A percentile compares a stretch with the other conserved stretches of the same genome.
These are phyloP conservation scores for Calonectria hongkongensis DNA, from an alignment of 2,329 filamentous ascomycete species.

Conservation along the genomic window DNA sequence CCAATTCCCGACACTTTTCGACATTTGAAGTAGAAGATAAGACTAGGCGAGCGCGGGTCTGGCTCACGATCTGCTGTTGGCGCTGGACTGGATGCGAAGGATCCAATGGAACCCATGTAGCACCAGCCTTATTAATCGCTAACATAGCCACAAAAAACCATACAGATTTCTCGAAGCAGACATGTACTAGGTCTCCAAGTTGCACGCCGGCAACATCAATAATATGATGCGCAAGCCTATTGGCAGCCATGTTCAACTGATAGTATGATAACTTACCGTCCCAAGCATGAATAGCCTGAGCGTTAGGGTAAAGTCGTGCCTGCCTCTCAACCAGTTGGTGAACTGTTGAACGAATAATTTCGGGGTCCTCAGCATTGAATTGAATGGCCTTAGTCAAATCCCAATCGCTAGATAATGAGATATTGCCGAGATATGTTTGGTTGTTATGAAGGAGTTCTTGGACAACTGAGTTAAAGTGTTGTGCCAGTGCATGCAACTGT, in stretches of 20 bases:
- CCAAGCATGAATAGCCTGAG: slow-evolving; percentile 7
- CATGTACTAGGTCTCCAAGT: slow-evolving; percentile 9
- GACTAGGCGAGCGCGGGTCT: slow-evolving; percentile 21
- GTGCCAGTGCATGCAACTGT: slow-evolving; percentile 3
- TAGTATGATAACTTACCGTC: not conserved
- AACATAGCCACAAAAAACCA: slow-evolving; percentile 52
- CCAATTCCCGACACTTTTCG: not conserved
- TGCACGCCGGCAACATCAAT: slow-evolving; percentile 5
- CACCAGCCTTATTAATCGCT: slow-evolving; percentile 51
- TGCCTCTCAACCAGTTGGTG: slow-evolving; percentile 18
- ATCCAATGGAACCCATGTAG: slow-evolving; percentile 50
- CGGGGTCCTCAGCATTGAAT: not conserved
- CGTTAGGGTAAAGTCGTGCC: not conserved
- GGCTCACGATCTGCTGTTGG: slow-evolving; percentile 25
- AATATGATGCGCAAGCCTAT: slow-evolving; percentile 22
- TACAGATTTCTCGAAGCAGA: slow-evolving; percentile 15
- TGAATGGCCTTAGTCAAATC: slow-evolving; percentile 5
- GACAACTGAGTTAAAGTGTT: slow-evolving; percentile 7
- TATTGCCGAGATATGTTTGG: not conserved
- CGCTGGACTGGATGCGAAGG: slow-evolving; percentile 44
- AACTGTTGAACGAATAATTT: not conserved
- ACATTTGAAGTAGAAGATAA: slow-evolving; percentile 28
- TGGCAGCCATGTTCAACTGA: slow-evolving; percentile 14
- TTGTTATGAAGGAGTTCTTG: not conserved
- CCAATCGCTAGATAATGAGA: not conserved